A percentile compares a stretch with the other conserved stretches of the same genome.
Evolutionary conservation across 164 flowering plant genomes (phyloP).

Genomic region (Santalum album): DNA sequence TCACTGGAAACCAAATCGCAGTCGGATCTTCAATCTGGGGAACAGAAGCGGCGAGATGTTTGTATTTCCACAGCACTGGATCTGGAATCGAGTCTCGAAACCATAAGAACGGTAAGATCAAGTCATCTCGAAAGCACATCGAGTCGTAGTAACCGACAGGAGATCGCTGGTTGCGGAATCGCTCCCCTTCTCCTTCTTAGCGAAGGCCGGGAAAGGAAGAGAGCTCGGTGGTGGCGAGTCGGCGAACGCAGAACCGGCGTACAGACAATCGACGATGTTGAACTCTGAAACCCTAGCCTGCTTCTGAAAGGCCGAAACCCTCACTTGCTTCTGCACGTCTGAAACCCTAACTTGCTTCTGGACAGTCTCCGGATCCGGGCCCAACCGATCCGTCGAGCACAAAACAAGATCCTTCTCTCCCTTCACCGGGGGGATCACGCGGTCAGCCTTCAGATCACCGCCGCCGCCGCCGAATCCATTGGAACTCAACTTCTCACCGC

Average conservation of each 20-base stretch:
- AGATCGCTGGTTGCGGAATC: constrained; percentile 14
- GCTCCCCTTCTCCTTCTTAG: constrained; percentile 8
- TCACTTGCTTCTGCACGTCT: constrained; percentile 13
- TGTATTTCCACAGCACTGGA: neutral
- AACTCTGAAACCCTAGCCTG: constrained; percentile 12
- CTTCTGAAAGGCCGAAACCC: constrained; percentile 16
- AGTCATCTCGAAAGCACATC: constrained; percentile 2
- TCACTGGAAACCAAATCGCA: neutral
- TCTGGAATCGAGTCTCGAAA: neutral
- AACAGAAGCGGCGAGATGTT: neutral
- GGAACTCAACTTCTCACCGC: constrained; percentile 22
- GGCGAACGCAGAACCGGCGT: constrained; percentile 24
- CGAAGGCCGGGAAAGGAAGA: constrained; percentile 27
- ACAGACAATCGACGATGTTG: constrained; percentile 9
- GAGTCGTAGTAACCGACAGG: constrained; percentile 21
- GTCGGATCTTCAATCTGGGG: neutral
- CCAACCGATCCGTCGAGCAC: constrained; percentile 31
- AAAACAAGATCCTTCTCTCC: constrained; percentile 10
- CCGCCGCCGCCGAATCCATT: neutral
- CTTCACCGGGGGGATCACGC: neutral
- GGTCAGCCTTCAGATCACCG: neutral
- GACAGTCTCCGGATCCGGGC: constrained; percentile 35
- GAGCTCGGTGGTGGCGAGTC: constrained; percentile 41
- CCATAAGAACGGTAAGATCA: neutral
- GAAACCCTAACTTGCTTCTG: constrained; percentile 21